These are phyloP conservation scores for Hypoxylon sp. DNA, from an alignment of 2,329 filamentous ascomycete genomes.

Conservation along the genomic window DNA sequence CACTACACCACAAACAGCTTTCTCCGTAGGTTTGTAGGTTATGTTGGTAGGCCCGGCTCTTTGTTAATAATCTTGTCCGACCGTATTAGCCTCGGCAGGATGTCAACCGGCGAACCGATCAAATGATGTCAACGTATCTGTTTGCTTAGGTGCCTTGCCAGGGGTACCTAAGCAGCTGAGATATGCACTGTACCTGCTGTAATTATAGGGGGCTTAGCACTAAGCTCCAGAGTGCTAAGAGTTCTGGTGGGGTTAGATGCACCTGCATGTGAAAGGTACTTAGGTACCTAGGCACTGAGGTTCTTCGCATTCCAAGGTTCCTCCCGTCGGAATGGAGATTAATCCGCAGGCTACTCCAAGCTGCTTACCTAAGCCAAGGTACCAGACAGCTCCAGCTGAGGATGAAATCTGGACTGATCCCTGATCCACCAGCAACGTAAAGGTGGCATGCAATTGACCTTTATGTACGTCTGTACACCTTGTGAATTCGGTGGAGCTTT, in stretches of 20 bases:
- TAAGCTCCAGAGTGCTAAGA: too few species aligned
- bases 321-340: slow-evolving; percentile 13
- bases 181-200: too few species aligned
- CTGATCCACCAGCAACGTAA: slow-evolving; percentile 19
- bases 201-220: too few species aligned
- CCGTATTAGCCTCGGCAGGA: slow-evolving; percentile 33
- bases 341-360: slow-evolving; percentile 11
- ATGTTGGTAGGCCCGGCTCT: too few species aligned
- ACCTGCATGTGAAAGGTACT: too few species aligned
- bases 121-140: slow-evolving; percentile 36
- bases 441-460: slow-evolving; percentile 17
- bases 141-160: too few species aligned
- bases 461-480: slow-evolving; percentile 25
- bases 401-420: slow-evolving; percentile 32
- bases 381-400: neutral
- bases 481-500: slow-evolving; percentile 26
- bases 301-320: too few species aligned
- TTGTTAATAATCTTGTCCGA: slow-evolving; percentile 12
- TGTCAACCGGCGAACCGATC: slow-evolving; percentile 11
- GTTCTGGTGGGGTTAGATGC: too few species aligned
- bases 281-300: too few species aligned
- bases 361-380: neutral
- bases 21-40: slow-evolving; percentile 3
- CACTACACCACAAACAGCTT: slow-evolving; percentile 2
- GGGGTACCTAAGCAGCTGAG: too few species aligned